phyloP scores from a whole-genome alignment of 345 rosid genomes.

The Lepidium africanum region DNA sequence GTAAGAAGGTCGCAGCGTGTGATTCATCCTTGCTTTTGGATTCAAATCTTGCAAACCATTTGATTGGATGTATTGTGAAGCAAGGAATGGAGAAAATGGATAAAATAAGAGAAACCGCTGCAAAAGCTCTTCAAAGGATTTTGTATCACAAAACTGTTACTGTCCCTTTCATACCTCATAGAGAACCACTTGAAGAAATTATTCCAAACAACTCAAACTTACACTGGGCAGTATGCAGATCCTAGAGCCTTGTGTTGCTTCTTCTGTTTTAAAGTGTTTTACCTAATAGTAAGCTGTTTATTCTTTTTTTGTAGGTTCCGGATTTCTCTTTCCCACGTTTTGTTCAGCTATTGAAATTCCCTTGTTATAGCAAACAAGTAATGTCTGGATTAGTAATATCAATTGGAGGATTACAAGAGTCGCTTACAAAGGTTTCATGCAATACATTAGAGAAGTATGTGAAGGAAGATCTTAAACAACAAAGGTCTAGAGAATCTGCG shows the following conservation, averaged over 20 bases:
- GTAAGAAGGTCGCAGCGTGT: slow-evolving; percentile 30
- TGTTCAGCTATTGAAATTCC: no score
- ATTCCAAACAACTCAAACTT: no score
- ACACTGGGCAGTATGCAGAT: slow-evolving; percentile 50
- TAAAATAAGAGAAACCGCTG: slow-evolving; percentile 83
- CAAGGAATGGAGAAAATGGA: slow-evolving; percentile 95
- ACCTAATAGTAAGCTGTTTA: no score
- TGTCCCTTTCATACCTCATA: slow-evolving; percentile 56
- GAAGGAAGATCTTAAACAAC: slow-evolving; percentile 28
- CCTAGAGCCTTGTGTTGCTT: slow-evolving; percentile 1
- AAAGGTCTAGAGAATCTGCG: slow-evolving; percentile 39
- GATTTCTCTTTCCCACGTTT: no score
- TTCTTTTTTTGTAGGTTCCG: no score
- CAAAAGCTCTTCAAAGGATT: slow-evolving; percentile 66
- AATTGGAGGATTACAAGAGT: slow-evolving; percentile 88
- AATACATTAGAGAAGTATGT: slow-evolving; percentile 66
- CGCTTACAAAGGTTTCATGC: slow-evolving; percentile 58
- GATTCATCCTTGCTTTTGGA: slow-evolving; percentile 38
- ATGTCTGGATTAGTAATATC: no score
- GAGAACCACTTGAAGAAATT: slow-evolving; percentile 71
- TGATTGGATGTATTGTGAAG: slow-evolving; percentile 61
- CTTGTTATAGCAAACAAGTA: no score
- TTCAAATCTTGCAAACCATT: slow-evolving; percentile 46
- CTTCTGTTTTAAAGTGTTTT: slow-evolving; percentile 16
- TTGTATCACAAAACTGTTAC: slow-evolving; percentile 43